Conservation (phyloP, 1,139 yeast genomes). For the Yamadazyma sp. region DNA sequence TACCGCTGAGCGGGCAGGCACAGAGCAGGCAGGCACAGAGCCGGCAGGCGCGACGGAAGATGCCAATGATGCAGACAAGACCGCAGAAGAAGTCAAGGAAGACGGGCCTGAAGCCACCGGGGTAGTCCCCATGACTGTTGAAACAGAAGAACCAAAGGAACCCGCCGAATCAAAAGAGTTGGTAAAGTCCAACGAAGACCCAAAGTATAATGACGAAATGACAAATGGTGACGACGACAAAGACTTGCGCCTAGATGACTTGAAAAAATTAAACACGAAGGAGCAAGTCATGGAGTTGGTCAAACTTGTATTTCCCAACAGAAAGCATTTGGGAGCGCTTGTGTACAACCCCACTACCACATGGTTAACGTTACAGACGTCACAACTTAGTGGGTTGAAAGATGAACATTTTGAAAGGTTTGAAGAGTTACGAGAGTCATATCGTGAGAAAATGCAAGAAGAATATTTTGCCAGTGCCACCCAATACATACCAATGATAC, state of each 20-base stretch:
- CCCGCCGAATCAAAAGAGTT: neutral
- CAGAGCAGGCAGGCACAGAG: too few relatives aligned
- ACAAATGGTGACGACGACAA: conserved; percentile 3
- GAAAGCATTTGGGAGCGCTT: conserved; percentile 59
- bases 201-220: conserved; percentile 1
- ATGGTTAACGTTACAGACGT: conserved; percentile 41
- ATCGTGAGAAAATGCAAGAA: conserved; percentile 24
- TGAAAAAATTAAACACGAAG: conserved; percentile 7
- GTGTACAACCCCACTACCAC: conserved; percentile 60
- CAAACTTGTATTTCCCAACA: conserved; percentile 42
- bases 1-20: too few relatives aligned
- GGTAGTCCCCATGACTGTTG: too few relatives aligned
- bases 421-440: conserved; percentile 29
- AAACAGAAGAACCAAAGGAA: neutral
- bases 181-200: neutral
- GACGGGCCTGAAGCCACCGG: neutral
- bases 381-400: conserved; percentile 36
- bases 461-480: conserved; percentile 13
- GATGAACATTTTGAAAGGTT: conserved; percentile 34
- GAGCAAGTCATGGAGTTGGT: conserved; percentile 47
- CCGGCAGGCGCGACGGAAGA: neutral
- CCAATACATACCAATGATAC: conserved; percentile 41
- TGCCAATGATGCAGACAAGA: neutral
- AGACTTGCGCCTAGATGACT: conserved; percentile 1
- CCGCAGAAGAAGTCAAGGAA: neutral